Conservation (phyloP, 179 eudicot genomes). For the Vitellaria paradoxa region DNA sequence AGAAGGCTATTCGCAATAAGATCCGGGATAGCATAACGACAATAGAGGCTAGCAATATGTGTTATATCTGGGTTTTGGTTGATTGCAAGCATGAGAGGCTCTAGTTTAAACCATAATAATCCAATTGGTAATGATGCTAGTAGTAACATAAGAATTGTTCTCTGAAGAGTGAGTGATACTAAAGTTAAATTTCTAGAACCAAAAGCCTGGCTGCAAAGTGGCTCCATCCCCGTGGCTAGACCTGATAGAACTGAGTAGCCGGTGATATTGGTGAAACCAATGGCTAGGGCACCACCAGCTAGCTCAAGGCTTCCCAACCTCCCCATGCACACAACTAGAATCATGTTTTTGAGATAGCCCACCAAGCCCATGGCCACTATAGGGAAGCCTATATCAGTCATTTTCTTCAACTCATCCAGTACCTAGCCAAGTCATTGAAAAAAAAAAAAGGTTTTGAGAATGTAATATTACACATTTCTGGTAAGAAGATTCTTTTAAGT, state of each 20-base stretch:
- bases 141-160: slow-evolving; percentile 62
- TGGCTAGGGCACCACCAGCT: slow-evolving; percentile 96
- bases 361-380: slow-evolving; percentile 64
- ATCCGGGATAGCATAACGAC: slow-evolving; percentile 74
- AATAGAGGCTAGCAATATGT: slow-evolving; percentile 65
- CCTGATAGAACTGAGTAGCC: slow-evolving; percentile 91
- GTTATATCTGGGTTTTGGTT: slow-evolving; percentile 64
- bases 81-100: slow-evolving; percentile 63
- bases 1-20: slow-evolving; percentile 75
- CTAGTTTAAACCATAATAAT: slow-evolving; percentile 70
- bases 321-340: slow-evolving; percentile 80
- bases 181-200: slow-evolving; percentile 63
- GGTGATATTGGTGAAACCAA: slow-evolving; percentile 86
- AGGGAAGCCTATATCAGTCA: slow-evolving; percentile 59
- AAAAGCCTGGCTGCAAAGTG: slow-evolving; percentile 87
- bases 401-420: slow-evolving; percentile 59
- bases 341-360: slow-evolving; percentile 64
- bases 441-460: background rate
- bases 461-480: background rate
- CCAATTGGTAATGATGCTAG: slow-evolving; percentile 64
- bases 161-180: slow-evolving; percentile 43
- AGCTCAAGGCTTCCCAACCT: slow-evolving; percentile 80
- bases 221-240: slow-evolving; percentile 91
- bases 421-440: slow-evolving; percentile 29
- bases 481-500: background rate